These are phyloP conservation scores for Candida manassasensis DNA, from an alignment of 805 yeast genomes.

Conservation along the genomic window DNA sequence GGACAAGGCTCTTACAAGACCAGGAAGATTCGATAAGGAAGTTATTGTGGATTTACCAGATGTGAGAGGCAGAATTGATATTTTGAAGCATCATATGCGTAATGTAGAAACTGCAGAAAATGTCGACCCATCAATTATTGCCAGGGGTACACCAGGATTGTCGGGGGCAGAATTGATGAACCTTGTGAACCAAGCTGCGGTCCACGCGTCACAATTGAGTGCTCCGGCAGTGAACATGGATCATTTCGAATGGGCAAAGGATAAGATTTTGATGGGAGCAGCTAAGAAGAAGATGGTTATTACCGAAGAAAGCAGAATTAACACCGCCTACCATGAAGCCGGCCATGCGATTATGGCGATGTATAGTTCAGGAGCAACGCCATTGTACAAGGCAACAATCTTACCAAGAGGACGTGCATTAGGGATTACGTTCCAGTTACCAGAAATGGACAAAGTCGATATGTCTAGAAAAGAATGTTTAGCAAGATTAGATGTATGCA, in stretches of 20 bases:
- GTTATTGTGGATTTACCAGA: conserved; percentile 96
- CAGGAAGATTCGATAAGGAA: conserved; percentile 95
- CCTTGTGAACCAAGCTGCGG: conserved; percentile 96
- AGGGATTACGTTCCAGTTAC: conserved; percentile 95
- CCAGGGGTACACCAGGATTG: conserved; percentile 96
- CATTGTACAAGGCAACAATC: conserved; percentile 93
- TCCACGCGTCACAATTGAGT: conserved; percentile 87
- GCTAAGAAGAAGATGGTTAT: conserved; percentile 96
- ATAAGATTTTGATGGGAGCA: conserved; percentile 95
- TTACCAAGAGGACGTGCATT: conserved; percentile 95
- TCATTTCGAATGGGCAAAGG: conserved; percentile 99
- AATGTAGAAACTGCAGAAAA: conserved; percentile 81
- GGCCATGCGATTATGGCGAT: conserved; percentile 99
- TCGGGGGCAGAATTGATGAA: conserved; percentile 98
- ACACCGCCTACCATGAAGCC: conserved; percentile 98
- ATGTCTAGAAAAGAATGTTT: conserved; percentile 84
- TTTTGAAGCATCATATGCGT: conserved; percentile 84
- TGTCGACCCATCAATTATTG: conserved; percentile 85
- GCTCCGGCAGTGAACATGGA: conserved; percentile 86
- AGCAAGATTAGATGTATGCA: conserved; percentile 91
- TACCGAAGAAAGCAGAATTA: conserved; percentile 88
- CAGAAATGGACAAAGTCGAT: conserved; percentile 97
- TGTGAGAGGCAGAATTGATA: conserved; percentile 94
- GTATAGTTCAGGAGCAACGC: conserved; percentile 91
- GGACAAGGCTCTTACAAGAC: conserved; percentile 96